phyloP scores from a whole-genome alignment of 805 yeast species.

The Candida yuanshanica region DNA sequence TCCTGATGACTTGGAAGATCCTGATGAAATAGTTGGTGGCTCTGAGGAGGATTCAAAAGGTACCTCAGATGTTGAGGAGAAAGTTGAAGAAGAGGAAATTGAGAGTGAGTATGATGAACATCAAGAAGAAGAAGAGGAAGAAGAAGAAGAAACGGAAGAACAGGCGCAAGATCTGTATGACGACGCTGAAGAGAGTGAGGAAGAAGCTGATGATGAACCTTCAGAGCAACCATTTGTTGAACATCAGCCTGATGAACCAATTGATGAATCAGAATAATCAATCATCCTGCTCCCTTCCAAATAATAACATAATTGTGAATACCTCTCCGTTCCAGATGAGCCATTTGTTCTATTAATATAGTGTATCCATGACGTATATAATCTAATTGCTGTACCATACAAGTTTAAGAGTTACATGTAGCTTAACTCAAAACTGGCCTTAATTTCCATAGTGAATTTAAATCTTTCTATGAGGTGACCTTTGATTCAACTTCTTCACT shows the following conservation, averaged over 20 bases:
- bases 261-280: background rate
- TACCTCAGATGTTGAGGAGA: background rate
- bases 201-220: slow-evolving; percentile 2
- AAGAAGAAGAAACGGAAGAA: background rate
- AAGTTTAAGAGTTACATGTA: too few relatives aligned
- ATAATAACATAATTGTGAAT: too few relatives aligned
- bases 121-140: background rate
- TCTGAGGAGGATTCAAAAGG: background rate
- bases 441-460: too few relatives aligned
- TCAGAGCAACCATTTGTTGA: slow-evolving; percentile 2
- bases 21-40: slow-evolving; percentile 3
- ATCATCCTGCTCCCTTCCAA: too few relatives aligned
- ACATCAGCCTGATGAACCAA: slow-evolving; percentile 4
- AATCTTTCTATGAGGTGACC: too few relatives aligned
- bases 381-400: too few relatives aligned
- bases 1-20: slow-evolving; percentile 4
- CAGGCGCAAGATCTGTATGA: background rate
- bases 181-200: slow-evolving; percentile 2
- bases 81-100: background rate
- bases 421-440: too few relatives aligned
- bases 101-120: slow-evolving; percentile 1
- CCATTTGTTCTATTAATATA: too few relatives aligned
- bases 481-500: too few relatives aligned
- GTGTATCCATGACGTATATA: too few relatives aligned
- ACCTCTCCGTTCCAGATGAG: too few relatives aligned